Evolutionary conservation across 805 yeast genomes (phyloP), one percentile per base, ranked within the genome.

Genomic region (Pichia californica): DNA sequence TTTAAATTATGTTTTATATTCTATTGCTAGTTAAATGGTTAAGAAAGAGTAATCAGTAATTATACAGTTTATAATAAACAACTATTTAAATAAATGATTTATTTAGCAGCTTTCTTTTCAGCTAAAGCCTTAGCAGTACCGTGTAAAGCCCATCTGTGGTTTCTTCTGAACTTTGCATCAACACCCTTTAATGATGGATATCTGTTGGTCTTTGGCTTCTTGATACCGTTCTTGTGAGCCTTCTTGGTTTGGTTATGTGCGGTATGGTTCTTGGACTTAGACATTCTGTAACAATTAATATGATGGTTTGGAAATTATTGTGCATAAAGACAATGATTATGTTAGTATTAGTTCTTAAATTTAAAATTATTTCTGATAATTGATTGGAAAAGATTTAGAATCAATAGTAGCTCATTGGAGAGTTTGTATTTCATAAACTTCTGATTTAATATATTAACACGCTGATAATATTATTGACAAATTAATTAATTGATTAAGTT

Each of bases 221-320:
- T 91, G 80, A 93, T 91, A 79, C 99, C 99, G 85, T 93, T 93
- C 72, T 83, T 89, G 97, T 93, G 99, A 68, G 98, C 98, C 94
- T 93, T 93, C 73, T 76, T 85, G 88, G 84, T 86, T 78, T 91
- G 98, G 94, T 93, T 93, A 78, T 93, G 99, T 77, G 88, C 89
- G 76, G 99, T 93, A 74, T 93, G 98, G 79, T 93, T 93, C 96
- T 93, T 93, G 62, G 98, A 91, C 80, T 93, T 93, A 74, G 99
- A 72, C 99, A 93, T 91, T 76, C 52, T 48, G 36, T 43, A 20
- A n/a, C n/a, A n/a, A n/a, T n/a, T n/a, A n/a, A n/a, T n/a, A n/a
- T n/a, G n/a, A n/a, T n/a, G n/a, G n/a, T n/a, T n/a, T n/a, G n/a
- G n/a, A n/a, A n/a, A n/a, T n/a, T n/a, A n/a, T n/a, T n/a, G n/a